A percentile compares a stretch with the other conserved stretches of the same genome.
phyloP scores from a whole-genome alignment of 331 rosid species.

The Malus hybrid region DNA sequence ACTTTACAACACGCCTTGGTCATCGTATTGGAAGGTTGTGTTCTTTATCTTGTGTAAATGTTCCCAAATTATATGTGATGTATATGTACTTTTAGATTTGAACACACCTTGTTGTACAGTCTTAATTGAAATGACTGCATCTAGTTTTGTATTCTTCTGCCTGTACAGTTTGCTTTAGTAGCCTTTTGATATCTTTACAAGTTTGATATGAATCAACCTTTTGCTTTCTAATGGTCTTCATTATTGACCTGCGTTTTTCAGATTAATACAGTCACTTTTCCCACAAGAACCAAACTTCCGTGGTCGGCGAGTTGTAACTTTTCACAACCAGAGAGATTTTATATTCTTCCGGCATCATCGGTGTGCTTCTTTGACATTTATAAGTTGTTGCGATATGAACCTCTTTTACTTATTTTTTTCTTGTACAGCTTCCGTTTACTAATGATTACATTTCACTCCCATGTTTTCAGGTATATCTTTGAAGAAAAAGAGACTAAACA shows the following conservation, averaged over 20 bases:
- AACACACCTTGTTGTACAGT: background rate
- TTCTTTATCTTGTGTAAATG: background rate
- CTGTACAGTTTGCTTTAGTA: background rate
- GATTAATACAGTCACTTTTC: constrained; percentile 76
- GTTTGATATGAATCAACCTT: constrained; percentile 7
- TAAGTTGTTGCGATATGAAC: background rate
- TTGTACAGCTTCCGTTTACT: constrained; percentile 4
- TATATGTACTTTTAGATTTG: background rate
- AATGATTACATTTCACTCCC: constrained; percentile 3
- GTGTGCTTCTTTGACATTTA: constrained; percentile 24
- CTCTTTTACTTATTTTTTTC: background rate
- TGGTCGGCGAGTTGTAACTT: constrained; percentile 85
- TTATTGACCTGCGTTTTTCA: constrained; percentile 9
- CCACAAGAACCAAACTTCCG: constrained; percentile 83
- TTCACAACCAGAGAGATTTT: constrained; percentile 94
- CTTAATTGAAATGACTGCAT: background rate
- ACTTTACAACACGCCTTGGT: constrained; percentile 86
- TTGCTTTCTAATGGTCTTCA: background rate
- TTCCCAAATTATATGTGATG: background rate
- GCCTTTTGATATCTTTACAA: constrained; percentile 4
- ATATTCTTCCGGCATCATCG: constrained; percentile 90
- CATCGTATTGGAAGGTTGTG: constrained; percentile 79
- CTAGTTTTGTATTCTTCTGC: background rate
- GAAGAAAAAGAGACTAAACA: constrained; percentile 65
- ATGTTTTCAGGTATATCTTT: constrained; percentile 59